Base-by-base conservation (phyloP, 208 protist genomes). In the Leptomonas seymouri region DNA sequence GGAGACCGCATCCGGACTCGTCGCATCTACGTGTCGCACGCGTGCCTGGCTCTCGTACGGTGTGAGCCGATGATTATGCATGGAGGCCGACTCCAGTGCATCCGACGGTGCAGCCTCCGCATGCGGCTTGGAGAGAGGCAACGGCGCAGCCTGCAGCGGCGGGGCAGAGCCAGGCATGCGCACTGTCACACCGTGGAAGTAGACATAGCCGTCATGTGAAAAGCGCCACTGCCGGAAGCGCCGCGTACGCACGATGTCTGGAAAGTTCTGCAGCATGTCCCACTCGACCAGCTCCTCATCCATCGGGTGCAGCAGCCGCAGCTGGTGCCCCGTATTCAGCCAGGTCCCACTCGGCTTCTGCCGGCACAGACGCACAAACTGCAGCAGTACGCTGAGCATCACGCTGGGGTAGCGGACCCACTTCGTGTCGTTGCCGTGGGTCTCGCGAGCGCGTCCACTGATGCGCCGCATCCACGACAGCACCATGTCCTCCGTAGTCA, bases 401-500 rank as follows among this genome's bases (percentile, higher is more conserved):
- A 20, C 21, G 5, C 25, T 30, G 2, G 70, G 80, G 61, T 70
- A 86, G 54, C 79, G 72, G 57, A 88, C 70, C 82, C 82, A 88
- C 45, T 71, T 75, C 15, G 51, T 55, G 45, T 88, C 82, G 30
- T 50, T 30, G 27, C 63, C 76, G 25, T 68, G 58, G 15, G 79
- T 78, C 59, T 85, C 82, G 9, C 82, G 74, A 18, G 82, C 82
- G 23, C 76, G 71, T 15, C 76, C 65, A 12, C 73, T 64, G 20
- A 88, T 63, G 14, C 78, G 78, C 2, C 79, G 78, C 79, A 88
- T 88, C 82, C 82, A 88, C 23, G 71, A 71, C 54, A 88, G 31
- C 7, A 79, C 66, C 25, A 85, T 30, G 53, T 88, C 82, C 70
- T 85, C 82, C 41, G 78, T 72, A 0, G 63, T 76, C 28, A 88